phyloP scores from a whole-genome alignment of 148 eudicot species.

The Drosera capensis region DNA sequence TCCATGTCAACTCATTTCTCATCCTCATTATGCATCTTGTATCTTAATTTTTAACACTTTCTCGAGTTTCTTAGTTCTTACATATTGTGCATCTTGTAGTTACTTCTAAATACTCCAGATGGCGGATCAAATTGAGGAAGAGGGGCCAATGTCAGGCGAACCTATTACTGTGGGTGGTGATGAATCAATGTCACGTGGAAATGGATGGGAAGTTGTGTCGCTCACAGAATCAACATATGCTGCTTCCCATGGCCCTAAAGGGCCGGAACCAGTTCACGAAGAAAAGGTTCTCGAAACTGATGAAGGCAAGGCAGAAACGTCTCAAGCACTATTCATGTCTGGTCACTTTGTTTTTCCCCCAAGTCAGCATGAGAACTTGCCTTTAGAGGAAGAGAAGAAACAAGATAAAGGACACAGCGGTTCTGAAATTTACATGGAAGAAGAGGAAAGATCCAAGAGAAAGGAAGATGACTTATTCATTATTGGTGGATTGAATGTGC shows the following conservation, averaged over 20 bases:
- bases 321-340: slow-evolving; percentile 67
- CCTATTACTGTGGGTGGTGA: slow-evolving; percentile 16
- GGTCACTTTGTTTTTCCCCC: slow-evolving; percentile 86
- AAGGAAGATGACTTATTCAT: slow-evolving; percentile 26
- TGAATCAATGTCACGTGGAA: slow-evolving; percentile 14
- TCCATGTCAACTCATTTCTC: too few relatives aligned
- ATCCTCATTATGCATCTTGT: too few relatives aligned
- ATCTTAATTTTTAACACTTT: too few relatives aligned
- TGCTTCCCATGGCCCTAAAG: slow-evolving; percentile 61
- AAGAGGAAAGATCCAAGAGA: slow-evolving; percentile 16
- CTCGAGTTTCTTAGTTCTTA: too few relatives aligned
- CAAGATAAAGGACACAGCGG: slow-evolving; percentile 14
- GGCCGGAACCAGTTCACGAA: slow-evolving; percentile 26
- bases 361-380: slow-evolving; percentile 72
- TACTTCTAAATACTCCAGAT: too few relatives aligned
- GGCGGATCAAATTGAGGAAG: too few relatives aligned
- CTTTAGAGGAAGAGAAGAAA: slow-evolving; percentile 33
- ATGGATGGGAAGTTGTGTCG: slow-evolving; percentile 95
- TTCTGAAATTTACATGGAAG: slow-evolving; percentile 14
- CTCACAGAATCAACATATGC: slow-evolving; percentile 89
- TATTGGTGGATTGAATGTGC: slow-evolving; percentile 13
- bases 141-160: too few relatives aligned
- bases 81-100: too few relatives aligned
- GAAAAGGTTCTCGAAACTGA: slow-evolving; percentile 17
- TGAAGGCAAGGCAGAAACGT: slow-evolving; percentile 36